Base-by-base conservation (phyloP, 768 basidiomycete genomes). In the Lyophyllum shimeji region DNA sequence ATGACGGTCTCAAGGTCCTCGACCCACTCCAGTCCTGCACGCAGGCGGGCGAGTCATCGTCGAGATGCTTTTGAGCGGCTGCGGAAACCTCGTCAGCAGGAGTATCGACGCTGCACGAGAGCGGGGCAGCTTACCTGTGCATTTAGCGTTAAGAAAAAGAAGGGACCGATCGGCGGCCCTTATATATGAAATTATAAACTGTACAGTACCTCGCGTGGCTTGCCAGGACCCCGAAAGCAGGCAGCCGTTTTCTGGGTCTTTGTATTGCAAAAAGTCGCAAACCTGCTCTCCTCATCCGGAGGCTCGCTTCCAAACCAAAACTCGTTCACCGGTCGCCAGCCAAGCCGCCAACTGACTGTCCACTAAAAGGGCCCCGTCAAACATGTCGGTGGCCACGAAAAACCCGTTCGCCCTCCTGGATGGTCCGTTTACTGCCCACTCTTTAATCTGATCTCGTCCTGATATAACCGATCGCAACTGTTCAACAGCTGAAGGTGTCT, bases 11-110 rank as follows among this genome's bases (percentile, higher is more conserved):
- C 90, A 78, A 83, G 76, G 83, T 92, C 90, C 81, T 90, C 80
- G 86, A 89, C 78, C 82, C 79, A 75, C 86, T 65, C 82, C 82
- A 81, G 75, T 87, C 88, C 84, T 74, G 60, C 47, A 56, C 54
- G 50, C 60, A 69, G 82, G 89, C 82, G 87, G 83, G 81, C 84
- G 74, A 76, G 74, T 84, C 89, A 65, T 92, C 87, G 79, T 85
- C 81, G 86, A 91, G 90, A 92, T 92, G 90, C 90, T 93, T 93
- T 90, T 83, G 67, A 76, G 75, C 67, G 81, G 82, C 89, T 90
- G 60, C 29, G 12, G 50, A 51, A 34, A 33, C n/a, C 4, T 12
- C 15, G 34, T 37, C 12, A 37, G 40, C 17, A 17, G 4, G 39
- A 4, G 39, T 11, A 20, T 3, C 52, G 11, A 20, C 20, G 49